These are phyloP conservation scores for Penicillium sp. DNA, from an alignment of 2,329 filamentous ascomycete genomes.

Conservation along the genomic window DNA sequence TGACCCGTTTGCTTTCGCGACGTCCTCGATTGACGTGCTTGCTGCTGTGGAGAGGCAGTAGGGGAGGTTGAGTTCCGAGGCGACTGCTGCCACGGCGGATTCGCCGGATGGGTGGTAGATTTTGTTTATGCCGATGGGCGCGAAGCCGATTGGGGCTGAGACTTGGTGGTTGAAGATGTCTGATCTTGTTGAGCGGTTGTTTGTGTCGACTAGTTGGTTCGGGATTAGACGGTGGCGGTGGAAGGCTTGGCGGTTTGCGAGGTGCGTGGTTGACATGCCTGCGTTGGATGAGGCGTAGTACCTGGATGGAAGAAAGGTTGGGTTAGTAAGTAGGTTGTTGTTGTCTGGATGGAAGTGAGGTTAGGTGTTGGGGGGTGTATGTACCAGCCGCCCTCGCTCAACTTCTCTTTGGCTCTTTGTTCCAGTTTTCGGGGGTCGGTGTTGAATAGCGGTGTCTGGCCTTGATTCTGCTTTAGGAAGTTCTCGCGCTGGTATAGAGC, in stretches of 20 bases:
- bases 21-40: slow-evolving; percentile 55
- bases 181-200: slow-evolving; percentile 54
- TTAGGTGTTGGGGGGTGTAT: neutral
- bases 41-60: slow-evolving; percentile 60
- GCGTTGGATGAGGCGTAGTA: slow-evolving; percentile 40
- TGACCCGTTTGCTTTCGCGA: slow-evolving; percentile 53
- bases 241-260: slow-evolving; percentile 61
- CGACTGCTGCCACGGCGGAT: slow-evolving; percentile 57
- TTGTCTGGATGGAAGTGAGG: no score
- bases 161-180: slow-evolving; percentile 59
- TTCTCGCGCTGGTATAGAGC: slow-evolving; percentile 54
- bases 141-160: slow-evolving; percentile 60
- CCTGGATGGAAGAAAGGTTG: no score
- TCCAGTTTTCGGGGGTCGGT: slow-evolving; percentile 59
- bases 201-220: slow-evolving; percentile 59
- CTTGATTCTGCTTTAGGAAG: slow-evolving; percentile 54
- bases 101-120: slow-evolving; percentile 61
- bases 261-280: slow-evolving; percentile 54
- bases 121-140: slow-evolving; percentile 62
- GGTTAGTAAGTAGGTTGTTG: neutral
- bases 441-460: slow-evolving; percentile 50
- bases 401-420: slow-evolving; percentile 53
- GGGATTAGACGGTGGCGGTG: slow-evolving; percentile 62
- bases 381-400: slow-evolving; percentile 56
- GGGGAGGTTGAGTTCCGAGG: slow-evolving; percentile 56